Conservation (phyloP, 345 rosid species). For the Aquilaria yunnanensis region DNA sequence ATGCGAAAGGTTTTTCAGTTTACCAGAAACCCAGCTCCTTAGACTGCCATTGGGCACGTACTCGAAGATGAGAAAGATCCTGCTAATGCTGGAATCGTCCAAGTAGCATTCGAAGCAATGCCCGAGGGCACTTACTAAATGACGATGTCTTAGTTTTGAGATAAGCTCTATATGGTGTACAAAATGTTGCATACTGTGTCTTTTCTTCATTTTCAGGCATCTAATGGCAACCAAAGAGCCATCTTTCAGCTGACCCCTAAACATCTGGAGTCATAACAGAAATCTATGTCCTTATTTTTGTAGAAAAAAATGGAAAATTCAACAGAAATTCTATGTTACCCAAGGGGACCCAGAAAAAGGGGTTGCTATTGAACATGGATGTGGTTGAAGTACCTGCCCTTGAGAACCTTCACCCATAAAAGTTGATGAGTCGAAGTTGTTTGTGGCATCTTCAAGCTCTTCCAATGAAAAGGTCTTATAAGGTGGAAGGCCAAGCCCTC, state of each 20-base stretch:
- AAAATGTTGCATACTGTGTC: conserved; percentile 56
- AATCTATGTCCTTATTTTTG: too few species aligned
- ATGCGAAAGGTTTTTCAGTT: not conserved
- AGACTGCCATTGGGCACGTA: conserved; percentile 72
- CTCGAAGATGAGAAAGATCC: conserved; percentile 74
- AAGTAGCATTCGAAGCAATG: conserved; percentile 87
- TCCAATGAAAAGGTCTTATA: conserved; percentile 71
- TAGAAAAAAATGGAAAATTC: too few species aligned
- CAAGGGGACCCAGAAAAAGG: not conserved
- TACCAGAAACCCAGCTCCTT: conserved; percentile 84
- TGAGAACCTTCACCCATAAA: conserved; percentile 91
- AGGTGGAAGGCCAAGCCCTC: conserved; percentile 72
- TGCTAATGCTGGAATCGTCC: conserved; percentile 82
- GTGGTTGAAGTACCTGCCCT: conserved; percentile 49
- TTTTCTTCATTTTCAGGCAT: conserved; percentile 72
- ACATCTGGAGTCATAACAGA: conserved; percentile 46
- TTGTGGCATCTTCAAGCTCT: conserved; percentile 74
- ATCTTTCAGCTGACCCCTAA: conserved; percentile 63
- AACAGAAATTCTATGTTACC: too few species aligned
- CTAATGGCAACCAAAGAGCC: conserved; percentile 68
- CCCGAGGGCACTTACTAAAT: conserved; percentile 81
- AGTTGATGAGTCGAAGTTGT: conserved; percentile 65
- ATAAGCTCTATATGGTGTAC: conserved; percentile 78
- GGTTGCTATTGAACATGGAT: not conserved
- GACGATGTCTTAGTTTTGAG: conserved; percentile 73